phyloP scores from a whole-genome alignment of 352 stramenopile genomes.

The Phytophthora cactorum region DNA sequence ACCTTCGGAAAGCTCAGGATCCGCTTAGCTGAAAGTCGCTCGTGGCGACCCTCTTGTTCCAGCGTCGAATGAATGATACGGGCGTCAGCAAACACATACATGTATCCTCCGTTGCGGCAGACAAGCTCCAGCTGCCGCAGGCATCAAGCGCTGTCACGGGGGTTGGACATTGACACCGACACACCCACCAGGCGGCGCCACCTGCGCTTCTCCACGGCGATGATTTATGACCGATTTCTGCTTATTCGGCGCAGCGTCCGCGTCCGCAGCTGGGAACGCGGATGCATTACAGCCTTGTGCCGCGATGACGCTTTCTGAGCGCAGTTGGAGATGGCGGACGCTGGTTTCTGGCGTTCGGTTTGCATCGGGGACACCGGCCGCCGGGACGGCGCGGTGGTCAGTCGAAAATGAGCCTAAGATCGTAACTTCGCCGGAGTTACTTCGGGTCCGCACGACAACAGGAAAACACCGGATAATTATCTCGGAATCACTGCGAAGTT shows the following conservation, averaged over 20 bases:
- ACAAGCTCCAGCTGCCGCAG: conserved; percentile 5
- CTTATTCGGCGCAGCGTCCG: not conserved
- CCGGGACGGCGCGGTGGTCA: too few relatives aligned
- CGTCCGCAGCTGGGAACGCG: conserved; percentile 20
- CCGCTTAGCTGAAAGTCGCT: not conserved
- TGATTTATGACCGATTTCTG: conserved; percentile 36
- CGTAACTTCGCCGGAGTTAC: too few relatives aligned
- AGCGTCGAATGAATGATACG: conserved; percentile 39
- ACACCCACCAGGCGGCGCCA: conserved; percentile 22
- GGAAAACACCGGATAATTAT: conserved; percentile 13
- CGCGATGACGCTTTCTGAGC: conserved; percentile 31
- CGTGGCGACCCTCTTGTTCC: conserved; percentile 26
- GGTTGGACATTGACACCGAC: conserved; percentile 20
- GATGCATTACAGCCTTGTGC: conserved; percentile 29
- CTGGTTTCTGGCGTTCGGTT: too few relatives aligned
- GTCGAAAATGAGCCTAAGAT: too few relatives aligned
- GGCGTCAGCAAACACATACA: conserved; percentile 19
- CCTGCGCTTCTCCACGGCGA: conserved; percentile 16
- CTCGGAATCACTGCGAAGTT: not conserved
- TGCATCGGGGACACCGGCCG: too few relatives aligned
- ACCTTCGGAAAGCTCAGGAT: not conserved
- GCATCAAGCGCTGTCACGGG: conserved; percentile 8
- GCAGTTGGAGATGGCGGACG: conserved; percentile 13
- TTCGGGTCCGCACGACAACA: conserved; percentile 9
- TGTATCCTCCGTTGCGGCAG: conserved; percentile 12